phyloP scores from a whole-genome alignment of 148 eudicot species.

The Amaranthus cruentus region DNA sequence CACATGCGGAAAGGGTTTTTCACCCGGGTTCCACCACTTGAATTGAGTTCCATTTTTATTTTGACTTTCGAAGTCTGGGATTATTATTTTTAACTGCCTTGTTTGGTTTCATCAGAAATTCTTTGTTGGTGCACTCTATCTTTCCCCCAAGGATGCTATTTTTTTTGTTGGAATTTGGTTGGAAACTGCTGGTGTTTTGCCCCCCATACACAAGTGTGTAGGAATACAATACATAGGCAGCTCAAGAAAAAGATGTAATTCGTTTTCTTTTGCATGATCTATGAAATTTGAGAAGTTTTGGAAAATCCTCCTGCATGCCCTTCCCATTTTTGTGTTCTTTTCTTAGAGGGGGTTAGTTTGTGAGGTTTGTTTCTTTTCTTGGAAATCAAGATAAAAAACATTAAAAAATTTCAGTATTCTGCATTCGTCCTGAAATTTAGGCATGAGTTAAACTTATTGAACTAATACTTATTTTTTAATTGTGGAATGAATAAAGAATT shows the following conservation, averaged over 20 bases:
- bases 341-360: neutral
- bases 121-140: constrained; percentile 14
- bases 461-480: neutral
- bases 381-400: neutral
- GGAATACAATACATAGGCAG: constrained; percentile 61
- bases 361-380: neutral
- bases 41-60: constrained; percentile 49
- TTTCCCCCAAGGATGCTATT: constrained; percentile 26
- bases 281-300: constrained; percentile 53
- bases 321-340: constrained; percentile 41
- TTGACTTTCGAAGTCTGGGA: constrained; percentile 76
- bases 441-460: no score
- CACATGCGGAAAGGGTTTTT: constrained; percentile 62
- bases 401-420: neutral
- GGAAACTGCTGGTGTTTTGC: constrained; percentile 27
- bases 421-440: constrained; percentile 5
- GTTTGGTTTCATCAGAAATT: constrained; percentile 13
- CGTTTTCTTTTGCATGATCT: constrained; percentile 47
- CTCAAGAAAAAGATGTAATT: constrained; percentile 51
- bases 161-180: constrained; percentile 30
- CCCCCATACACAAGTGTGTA: constrained; percentile 75
- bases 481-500: no score
- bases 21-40: no score
- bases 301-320: constrained; percentile 57
- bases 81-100: neutral